A percentile compares a stretch with the other conserved stretches of the same genome.
Evolutionary conservation across 805 yeast species (phyloP).

Genomic region (Candida yuanshanica): DNA sequence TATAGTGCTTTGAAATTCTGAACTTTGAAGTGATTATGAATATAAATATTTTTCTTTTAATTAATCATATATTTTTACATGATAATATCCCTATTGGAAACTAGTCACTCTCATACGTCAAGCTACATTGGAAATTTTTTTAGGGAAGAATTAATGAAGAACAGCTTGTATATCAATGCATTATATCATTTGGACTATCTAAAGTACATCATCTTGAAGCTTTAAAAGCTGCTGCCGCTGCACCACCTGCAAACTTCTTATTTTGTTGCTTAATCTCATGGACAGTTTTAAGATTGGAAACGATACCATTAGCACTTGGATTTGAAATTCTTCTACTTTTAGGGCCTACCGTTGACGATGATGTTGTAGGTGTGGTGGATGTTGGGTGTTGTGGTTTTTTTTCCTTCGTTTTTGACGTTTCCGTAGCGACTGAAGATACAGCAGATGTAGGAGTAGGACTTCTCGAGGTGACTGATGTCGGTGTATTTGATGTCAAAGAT

Average conservation of each 20-base stretch:
- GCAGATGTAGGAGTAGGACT: slow-evolving; percentile 5
- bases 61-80: no score
- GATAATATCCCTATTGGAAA: no score
- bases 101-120: no score
- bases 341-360: slow-evolving; percentile 2
- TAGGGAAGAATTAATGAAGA: no score
- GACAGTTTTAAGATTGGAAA: slow-evolving; percentile 9
- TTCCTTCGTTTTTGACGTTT: slow-evolving; percentile 4
- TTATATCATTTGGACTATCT: background rate
- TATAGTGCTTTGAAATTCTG: no score
- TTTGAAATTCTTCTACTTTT: background rate
- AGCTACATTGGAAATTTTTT: no score
- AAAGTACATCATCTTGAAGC: slow-evolving; percentile 4
- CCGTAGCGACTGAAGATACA: slow-evolving; percentile 1
- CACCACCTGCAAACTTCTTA: slow-evolving; percentile 27
- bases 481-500: slow-evolving; percentile 8
- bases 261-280: slow-evolving; percentile 18
- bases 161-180: no score
- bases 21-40: no score
- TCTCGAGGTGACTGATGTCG: slow-evolving; percentile 3
- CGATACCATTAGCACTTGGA: slow-evolving; percentile 4
- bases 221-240: slow-evolving; percentile 29
- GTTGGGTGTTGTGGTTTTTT: slow-evolving; percentile 2
- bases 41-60: no score
- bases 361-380: background rate